Percentiles rank a stretch among this genome's conserved stretches.
Conservation (phyloP, 331 rosid genomes). For the Malus hybrid region DNA sequence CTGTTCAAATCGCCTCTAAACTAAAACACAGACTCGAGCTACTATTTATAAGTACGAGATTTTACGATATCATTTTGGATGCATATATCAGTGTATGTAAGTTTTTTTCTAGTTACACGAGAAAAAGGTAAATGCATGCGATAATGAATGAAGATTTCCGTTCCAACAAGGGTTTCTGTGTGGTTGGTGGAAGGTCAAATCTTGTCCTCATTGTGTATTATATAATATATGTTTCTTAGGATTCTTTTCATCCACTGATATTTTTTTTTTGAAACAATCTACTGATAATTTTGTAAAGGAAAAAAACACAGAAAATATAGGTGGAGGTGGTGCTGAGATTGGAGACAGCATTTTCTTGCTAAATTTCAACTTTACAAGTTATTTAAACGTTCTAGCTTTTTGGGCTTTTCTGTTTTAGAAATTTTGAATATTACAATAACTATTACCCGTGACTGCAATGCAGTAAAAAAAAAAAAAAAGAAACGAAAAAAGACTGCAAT, state of each 20-base stretch:
- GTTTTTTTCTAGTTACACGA: not conserved
- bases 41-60: no score
- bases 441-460: not conserved
- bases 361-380: not conserved
- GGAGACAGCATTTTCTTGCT: not conserved
- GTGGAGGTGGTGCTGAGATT: not conserved
- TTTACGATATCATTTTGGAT: no score
- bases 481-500: no score
- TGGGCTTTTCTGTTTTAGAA: not conserved
- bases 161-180: conserved; percentile 9
- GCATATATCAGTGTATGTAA: no score
- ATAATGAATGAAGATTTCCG: conserved; percentile 14
- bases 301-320: not conserved
- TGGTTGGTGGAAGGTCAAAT: conserved; percentile 47
- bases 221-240: conserved; percentile 33
- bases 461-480: not conserved
- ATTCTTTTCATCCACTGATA: conserved; percentile 35
- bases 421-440: not conserved
- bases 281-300: not conserved
- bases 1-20: no score
- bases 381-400: not conserved
- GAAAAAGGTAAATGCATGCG: not conserved
- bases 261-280: not conserved
- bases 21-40: no score
- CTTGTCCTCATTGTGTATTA: conserved; percentile 3